Evolutionary conservation across 1,139 yeast genomes (phyloP).

Genomic region (Martiniozyma asiatica): DNA sequence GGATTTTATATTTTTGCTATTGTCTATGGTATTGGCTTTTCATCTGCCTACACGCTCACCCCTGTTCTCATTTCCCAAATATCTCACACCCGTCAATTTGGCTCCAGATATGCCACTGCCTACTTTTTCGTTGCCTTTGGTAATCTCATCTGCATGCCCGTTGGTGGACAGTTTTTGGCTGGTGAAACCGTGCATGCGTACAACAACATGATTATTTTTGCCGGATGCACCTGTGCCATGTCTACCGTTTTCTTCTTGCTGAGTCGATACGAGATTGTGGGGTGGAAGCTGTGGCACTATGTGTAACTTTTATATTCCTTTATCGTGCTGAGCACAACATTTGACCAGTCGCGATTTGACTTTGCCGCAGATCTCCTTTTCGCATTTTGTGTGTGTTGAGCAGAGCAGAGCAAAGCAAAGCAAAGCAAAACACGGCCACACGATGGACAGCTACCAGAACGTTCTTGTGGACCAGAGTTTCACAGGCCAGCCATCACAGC

Average conservation of each 20-base stretch:
- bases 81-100: conserved; percentile 51
- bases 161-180: conserved; percentile 40
- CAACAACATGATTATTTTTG: conserved; percentile 25
- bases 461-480: no score
- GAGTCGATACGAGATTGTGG: conserved; percentile 28
- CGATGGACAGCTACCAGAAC: no score
- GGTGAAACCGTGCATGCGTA: conserved; percentile 19
- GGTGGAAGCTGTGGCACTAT: conserved; percentile 14
- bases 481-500: no score
- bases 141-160: conserved; percentile 40
- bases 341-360: neutral
- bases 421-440: no score
- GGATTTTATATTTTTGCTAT: conserved; percentile 29
- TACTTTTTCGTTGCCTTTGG: conserved; percentile 54
- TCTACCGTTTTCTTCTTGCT: conserved; percentile 21
- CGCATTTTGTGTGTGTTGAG: no score
- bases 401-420: no score
- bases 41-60: conserved; percentile 17
- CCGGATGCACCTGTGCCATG: conserved; percentile 22
- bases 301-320: conserved; percentile 6
- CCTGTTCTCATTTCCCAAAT: conserved; percentile 45
- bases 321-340: neutral
- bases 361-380: no score
- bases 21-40: conserved; percentile 27
- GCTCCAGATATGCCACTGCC: conserved; percentile 58